These are phyloP conservation scores for Bipolaris cookei DNA, from an alignment of 2,329 filamentous ascomycete genomes.

Conservation along the genomic window DNA sequence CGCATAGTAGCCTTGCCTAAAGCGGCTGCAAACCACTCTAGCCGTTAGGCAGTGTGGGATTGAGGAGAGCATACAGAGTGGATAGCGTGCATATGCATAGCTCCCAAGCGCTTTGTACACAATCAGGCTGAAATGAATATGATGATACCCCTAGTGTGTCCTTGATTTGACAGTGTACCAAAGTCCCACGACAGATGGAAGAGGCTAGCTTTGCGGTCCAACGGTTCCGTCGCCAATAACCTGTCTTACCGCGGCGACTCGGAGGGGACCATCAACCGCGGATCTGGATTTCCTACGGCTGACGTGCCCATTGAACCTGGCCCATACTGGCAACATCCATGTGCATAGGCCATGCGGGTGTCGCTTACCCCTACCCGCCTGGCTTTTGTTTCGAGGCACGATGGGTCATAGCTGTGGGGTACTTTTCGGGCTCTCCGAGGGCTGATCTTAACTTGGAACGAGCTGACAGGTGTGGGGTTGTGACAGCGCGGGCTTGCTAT, in stretches of 20 bases:
- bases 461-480: constrained; percentile 4
- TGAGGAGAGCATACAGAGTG: background rate
- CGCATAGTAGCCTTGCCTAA: background rate
- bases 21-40: background rate
- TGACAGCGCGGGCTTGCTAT: background rate
- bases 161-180: constrained; percentile 4
- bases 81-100: background rate
- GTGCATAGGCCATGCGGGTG: constrained; percentile 8
- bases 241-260: background rate
- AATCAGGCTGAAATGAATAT: constrained; percentile 1
- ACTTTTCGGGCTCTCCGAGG: constrained; percentile 1
- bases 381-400: constrained; percentile 1
- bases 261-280: constrained; percentile 5
- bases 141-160: background rate
- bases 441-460: background rate
- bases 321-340: constrained; percentile 1
- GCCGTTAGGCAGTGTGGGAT: background rate
- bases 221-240: constrained; percentile 2
- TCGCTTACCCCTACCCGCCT: constrained; percentile 9
- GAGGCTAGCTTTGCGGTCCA: background rate
- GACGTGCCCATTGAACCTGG: constrained; percentile 5
- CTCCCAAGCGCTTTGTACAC: background rate
- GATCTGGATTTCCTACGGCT: constrained; percentile 13
- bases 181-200: background rate
- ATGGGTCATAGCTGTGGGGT: background rate